Evolutionary conservation across 495 filamentous ascomycete species (phyloP).

Genomic region (Bacidia rubella): DNA sequence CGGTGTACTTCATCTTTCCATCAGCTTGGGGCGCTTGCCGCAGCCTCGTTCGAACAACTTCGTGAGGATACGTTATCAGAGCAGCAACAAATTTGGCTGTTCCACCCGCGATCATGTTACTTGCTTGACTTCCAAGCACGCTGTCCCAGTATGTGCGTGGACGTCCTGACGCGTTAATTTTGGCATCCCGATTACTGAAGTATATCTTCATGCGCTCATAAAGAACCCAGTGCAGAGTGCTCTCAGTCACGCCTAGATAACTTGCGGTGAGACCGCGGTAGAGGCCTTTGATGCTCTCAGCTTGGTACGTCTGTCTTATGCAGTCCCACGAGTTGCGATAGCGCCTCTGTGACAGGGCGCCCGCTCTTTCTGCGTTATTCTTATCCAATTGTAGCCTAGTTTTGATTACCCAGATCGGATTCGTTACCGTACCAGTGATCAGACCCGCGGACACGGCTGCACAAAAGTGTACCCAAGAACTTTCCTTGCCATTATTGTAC

Average conservation of each 20-base stretch:
- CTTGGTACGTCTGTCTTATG: slow-evolving; percentile 36
- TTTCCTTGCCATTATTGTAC: slow-evolving; percentile 33
- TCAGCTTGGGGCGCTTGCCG: slow-evolving; percentile 35
- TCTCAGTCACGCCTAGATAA: slow-evolving; percentile 43
- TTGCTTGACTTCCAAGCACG: slow-evolving; percentile 30
- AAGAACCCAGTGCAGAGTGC: slow-evolving; percentile 43
- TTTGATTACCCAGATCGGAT: slow-evolving; percentile 49
- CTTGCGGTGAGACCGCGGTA: slow-evolving; percentile 42
- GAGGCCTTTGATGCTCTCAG: slow-evolving; percentile 39
- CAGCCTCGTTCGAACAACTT: slow-evolving; percentile 42
- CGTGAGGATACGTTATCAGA: slow-evolving; percentile 45
- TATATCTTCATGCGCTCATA: slow-evolving; percentile 44
- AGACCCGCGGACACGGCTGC: slow-evolving; percentile 41
- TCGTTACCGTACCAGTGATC: slow-evolving; percentile 45
- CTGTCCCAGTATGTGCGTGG: slow-evolving; percentile 32
- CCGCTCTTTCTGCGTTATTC: slow-evolving; percentile 28
- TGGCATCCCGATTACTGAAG: slow-evolving; percentile 29
- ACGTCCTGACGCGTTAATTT: slow-evolving; percentile 23
- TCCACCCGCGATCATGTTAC: slow-evolving; percentile 37
- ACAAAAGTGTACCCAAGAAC: slow-evolving; percentile 36
- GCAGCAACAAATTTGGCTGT: slow-evolving; percentile 42
- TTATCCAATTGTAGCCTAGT: slow-evolving; percentile 46
- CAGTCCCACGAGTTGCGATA: slow-evolving; percentile 45
- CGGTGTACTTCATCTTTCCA: slow-evolving; percentile 40
- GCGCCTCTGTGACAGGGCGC: slow-evolving; percentile 26